These are phyloP conservation scores for Fraxinus angustifolia DNA, from an alignment of 305 asterid species.

Conservation along the genomic window DNA sequence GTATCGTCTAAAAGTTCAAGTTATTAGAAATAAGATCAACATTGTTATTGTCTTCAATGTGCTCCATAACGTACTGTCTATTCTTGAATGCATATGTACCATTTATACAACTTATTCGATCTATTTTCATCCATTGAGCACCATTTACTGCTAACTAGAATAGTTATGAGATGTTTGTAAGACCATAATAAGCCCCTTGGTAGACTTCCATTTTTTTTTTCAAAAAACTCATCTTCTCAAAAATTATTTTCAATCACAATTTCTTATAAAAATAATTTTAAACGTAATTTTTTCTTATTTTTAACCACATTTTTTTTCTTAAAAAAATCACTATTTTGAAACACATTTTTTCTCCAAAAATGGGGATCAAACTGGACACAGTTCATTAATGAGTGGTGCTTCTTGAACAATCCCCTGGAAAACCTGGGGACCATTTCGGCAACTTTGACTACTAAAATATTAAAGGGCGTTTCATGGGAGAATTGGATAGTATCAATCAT, in stretches of 20 bases:
- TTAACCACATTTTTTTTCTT: no score
- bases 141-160: background rate
- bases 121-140: background rate
- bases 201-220: no score
- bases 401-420: no score
- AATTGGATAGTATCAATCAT: background rate
- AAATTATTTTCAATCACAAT: background rate
- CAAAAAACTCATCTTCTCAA: no score
- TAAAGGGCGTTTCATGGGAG: background rate
- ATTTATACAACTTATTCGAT: background rate
- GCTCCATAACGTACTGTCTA: background rate
- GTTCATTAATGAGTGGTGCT: background rate
- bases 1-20: background rate
- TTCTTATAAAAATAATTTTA: no score
- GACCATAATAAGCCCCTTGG: background rate
- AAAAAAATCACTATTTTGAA: no score
- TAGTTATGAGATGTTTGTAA: background rate
- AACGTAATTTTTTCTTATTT: no score
- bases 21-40: background rate
- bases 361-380: background rate
- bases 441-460: background rate
- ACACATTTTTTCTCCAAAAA: background rate
- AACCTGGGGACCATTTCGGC: background rate
- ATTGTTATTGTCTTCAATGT: background rate
- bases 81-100: background rate